These are phyloP conservation scores for Tulasnella sp. DNA, from an alignment of 768 basidiomycete genomes.

Conservation along the genomic window DNA sequence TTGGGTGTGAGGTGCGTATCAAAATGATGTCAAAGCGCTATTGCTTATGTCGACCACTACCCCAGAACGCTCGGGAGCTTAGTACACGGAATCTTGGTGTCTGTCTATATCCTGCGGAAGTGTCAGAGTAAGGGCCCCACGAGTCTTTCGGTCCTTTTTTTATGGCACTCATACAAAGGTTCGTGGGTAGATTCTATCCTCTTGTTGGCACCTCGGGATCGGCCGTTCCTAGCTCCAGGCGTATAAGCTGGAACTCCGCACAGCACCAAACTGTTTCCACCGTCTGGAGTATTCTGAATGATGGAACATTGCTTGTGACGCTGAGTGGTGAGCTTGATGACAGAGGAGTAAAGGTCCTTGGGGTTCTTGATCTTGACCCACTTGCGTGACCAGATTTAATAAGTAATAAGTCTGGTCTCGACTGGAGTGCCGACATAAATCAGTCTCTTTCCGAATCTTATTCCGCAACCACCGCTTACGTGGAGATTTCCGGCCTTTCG, in stretches of 20 bases:
- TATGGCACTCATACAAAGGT: neutral
- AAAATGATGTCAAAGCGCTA: too few species aligned
- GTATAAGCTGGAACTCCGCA: fast-evolving
- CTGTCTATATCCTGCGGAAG: neutral
- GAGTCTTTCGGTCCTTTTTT: neutral
- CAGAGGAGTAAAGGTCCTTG: too few species aligned
- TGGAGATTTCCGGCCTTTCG: neutral
- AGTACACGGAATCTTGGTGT: neutral
- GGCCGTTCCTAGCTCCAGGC: neutral
- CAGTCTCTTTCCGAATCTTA: neutral
- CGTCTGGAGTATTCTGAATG: too few species aligned
- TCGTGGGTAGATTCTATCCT: neutral
- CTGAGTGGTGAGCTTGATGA: too few species aligned
- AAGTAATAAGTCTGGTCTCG: too few species aligned
- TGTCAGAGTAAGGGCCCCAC: neutral
- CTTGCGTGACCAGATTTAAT: too few species aligned
- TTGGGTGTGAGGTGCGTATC: neutral
- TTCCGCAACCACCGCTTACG: neutral
- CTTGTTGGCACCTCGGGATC: neutral
- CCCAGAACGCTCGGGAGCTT: neutral
- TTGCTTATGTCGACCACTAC: neutral
- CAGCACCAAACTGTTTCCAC: neutral
- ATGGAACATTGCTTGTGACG: too few species aligned
- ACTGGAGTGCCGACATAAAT: neutral
- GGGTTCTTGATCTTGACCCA: too few species aligned